These are phyloP conservation scores for Phtheirospermum japonicum DNA, from an alignment of 257 asterid species.

Conservation along the genomic window DNA sequence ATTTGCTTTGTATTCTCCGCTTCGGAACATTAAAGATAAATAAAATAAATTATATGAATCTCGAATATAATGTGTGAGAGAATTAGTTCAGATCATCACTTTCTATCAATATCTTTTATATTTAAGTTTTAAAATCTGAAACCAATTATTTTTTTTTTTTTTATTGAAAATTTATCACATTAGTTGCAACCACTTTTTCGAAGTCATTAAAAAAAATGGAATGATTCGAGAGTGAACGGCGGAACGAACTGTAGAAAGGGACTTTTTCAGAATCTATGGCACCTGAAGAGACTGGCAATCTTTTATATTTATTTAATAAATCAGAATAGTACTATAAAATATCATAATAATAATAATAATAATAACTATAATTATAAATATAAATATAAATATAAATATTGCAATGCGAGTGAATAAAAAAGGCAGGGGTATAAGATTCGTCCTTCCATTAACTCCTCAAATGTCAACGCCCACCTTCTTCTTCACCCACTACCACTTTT, in stretches of 20 bases:
- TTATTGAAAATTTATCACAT: too few species aligned
- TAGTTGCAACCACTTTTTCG: neutral
- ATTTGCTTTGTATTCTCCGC: too few species aligned
- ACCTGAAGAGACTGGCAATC: conserved; percentile 29
- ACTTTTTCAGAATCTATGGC: conserved; percentile 27
- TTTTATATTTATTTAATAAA: neutral
- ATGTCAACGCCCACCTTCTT: conserved; percentile 43
- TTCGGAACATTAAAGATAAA: too few species aligned
- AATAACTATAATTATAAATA: too few species aligned
- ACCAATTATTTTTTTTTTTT: too few species aligned
- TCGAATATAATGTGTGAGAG: too few species aligned
- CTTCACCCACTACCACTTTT: conserved; percentile 28
- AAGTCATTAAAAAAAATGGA: neutral
- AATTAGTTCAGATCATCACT: too few species aligned
- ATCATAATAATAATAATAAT: too few species aligned
- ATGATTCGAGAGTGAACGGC: neutral
- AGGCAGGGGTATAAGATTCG: conserved; percentile 29
- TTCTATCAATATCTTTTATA: too few species aligned
- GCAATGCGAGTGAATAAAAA: conserved; percentile 28
- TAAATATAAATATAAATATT: neutral
- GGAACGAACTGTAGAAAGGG: neutral
- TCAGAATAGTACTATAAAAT: too few species aligned
- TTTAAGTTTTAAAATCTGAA: too few species aligned
- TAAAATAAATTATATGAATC: too few species aligned
- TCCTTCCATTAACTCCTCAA: conserved; percentile 33